These are phyloP conservation scores for Penicillium malachiteum DNA, from an alignment of 495 filamentous ascomycete genomes.

Conservation along the genomic window DNA sequence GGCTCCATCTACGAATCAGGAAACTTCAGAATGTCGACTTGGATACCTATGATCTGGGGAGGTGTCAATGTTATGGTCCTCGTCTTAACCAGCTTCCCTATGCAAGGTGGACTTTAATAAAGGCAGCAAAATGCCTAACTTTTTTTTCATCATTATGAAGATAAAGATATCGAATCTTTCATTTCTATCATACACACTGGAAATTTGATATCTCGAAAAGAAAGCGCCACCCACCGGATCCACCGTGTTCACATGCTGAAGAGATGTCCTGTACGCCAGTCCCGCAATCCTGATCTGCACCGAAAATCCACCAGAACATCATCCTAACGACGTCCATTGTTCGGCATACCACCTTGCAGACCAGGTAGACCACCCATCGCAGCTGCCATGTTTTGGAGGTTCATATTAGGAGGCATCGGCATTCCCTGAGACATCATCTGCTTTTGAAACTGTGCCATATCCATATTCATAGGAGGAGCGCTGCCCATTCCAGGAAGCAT, in stretches of 20 bases:
- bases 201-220: conserved; percentile 21
- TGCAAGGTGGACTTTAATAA: conserved; percentile 84
- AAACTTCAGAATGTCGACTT: conserved; percentile 92
- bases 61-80: conserved; percentile 85
- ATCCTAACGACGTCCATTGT: conserved; percentile 31
- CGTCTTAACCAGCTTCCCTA: conserved; percentile 89
- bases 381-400: conserved; percentile 45
- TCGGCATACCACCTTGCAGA: conserved; percentile 36
- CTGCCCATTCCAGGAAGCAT: conserved; percentile 50
- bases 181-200: conserved; percentile 24
- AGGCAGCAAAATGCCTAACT: background rate
- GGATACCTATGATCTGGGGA: conserved; percentile 96
- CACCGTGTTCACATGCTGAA: conserved; percentile 15
- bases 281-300: conserved; percentile 8
- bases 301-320: conserved; percentile 13
- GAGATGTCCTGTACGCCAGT: conserved; percentile 29
- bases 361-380: conserved; percentile 46
- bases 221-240: conserved; percentile 17
- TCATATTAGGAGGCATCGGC: conserved; percentile 39
- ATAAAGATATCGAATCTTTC: conserved; percentile 6
- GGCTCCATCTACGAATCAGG: conserved; percentile 85
- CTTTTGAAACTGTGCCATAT: conserved; percentile 65
- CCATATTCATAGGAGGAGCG: conserved; percentile 52
- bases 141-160: background rate
- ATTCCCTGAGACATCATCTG: conserved; percentile 44